These are phyloP conservation scores for Microdochium paspali DNA, from an alignment of 2,329 filamentous ascomycete genomes.

Conservation along the genomic window DNA sequence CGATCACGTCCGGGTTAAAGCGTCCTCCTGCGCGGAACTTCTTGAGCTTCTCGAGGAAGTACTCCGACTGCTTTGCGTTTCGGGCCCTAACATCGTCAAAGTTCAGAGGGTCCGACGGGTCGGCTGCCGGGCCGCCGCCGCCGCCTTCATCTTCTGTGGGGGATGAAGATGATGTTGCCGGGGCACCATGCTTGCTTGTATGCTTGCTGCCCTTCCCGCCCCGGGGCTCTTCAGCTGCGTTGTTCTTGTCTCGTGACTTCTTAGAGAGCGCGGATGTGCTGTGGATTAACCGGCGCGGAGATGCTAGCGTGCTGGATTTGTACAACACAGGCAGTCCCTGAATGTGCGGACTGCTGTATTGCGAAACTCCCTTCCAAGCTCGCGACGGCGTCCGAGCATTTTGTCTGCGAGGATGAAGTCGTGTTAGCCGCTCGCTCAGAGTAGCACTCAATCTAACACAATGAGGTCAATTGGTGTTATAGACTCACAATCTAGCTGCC, in stretches of 20 bases:
- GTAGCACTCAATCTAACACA: no score
- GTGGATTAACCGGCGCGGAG: not conserved
- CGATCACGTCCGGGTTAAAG: conserved; percentile 41
- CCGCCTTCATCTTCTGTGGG: not conserved
- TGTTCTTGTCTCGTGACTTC: not conserved
- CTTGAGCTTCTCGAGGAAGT: conserved; percentile 29
- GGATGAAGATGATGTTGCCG: not conserved
- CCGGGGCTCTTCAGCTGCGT: not conserved
- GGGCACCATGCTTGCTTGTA: not conserved
- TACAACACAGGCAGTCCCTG: no score
- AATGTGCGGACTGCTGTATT: no score
- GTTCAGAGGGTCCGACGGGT: conserved; percentile 35
- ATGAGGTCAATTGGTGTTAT: no score
- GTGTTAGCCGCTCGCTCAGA: not conserved
- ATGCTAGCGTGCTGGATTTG: no score
- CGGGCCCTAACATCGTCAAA: conserved; percentile 37
- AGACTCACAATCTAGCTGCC: no score
- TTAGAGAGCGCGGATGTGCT: not conserved
- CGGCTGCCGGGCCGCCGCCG: conserved; percentile 14
- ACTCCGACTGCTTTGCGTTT: conserved; percentile 27
- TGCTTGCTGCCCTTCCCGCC: not conserved
- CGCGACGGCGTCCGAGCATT: not conserved
- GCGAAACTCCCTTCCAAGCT: no score
- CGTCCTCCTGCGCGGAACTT: conserved; percentile 36
- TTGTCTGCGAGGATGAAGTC: not conserved